Evolutionary conservation across 2,329 filamentous ascomycete species (phyloP).

Genomic region (Paracoccidioides brasiliensis): DNA sequence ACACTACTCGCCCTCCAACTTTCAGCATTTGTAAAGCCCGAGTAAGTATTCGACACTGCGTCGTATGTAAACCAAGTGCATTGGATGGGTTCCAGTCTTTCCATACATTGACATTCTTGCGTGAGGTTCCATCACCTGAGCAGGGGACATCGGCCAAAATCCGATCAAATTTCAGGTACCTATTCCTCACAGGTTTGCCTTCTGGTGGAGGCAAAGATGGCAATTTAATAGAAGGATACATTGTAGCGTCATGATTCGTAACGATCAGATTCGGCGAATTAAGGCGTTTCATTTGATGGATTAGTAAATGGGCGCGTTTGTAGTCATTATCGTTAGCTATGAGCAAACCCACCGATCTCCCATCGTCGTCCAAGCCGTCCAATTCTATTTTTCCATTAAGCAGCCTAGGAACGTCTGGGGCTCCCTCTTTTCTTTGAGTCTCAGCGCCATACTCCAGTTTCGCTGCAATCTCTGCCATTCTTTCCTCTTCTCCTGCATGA

Average conservation of each 20-base stretch:
- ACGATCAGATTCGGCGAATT: slow-evolving; percentile 95
- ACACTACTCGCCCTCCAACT: slow-evolving; percentile 84
- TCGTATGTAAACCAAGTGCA: slow-evolving; percentile 72
- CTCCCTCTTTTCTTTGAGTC: slow-evolving; percentile 11
- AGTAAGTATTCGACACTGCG: slow-evolving; percentile 80
- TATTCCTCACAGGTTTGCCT: slow-evolving; percentile 41
- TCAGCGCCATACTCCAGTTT: slow-evolving; percentile 45
- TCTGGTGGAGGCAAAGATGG: slow-evolving; percentile 43
- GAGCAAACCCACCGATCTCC: slow-evolving; percentile 77
- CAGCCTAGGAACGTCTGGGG: slow-evolving; percentile 13
- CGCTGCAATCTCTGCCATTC: slow-evolving; percentile 59
- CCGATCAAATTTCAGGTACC: slow-evolving; percentile 91
- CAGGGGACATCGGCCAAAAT: slow-evolving; percentile 95
- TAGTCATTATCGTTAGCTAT: slow-evolving; percentile 96
- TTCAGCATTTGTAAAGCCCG: slow-evolving; percentile 92
- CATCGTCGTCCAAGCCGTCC: slow-evolving; percentile 57
- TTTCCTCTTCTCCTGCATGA: slow-evolving; percentile 79
- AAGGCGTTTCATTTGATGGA: slow-evolving; percentile 93
- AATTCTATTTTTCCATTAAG: slow-evolving; percentile 32
- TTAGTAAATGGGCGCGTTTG: slow-evolving; percentile 90
- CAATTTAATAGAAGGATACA: slow-evolving; percentile 88
- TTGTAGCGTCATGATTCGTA: slow-evolving; percentile 92
- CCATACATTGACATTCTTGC: slow-evolving; percentile 92
- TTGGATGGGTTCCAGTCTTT: slow-evolving; percentile 86
- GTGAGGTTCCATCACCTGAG: slow-evolving; percentile 82